Evolutionary conservation across 164 flowering plant species (phyloP), one percentile per base, ranked within the genome.

Genomic region (Annona cherimola): DNA sequence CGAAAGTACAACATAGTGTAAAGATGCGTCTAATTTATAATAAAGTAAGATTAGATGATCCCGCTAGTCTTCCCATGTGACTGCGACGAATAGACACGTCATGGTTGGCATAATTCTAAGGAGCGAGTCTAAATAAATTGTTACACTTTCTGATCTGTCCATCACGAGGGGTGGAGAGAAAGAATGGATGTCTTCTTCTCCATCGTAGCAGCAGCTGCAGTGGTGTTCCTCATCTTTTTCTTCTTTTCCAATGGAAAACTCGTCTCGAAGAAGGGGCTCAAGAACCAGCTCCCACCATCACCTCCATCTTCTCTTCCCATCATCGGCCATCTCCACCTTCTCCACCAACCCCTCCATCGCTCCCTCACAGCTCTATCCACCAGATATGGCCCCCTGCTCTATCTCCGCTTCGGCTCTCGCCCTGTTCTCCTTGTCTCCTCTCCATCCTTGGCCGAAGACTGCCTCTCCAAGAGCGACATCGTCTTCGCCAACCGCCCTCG

Each of bases 401-500:
- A 50, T 66, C 85, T 83, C 63, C 75, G 69, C 2, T 43, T 83
- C 0, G 85, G 85, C 18, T 65, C 76, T 40, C 78, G 77, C 46
- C 69, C 68, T 4, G 81, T 75, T 4, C 74, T 83, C 39, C 71
- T 83, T 5, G 79, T 83, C 41, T 74, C 83, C 45, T 78, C 83
- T 3, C 74, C 82, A 3, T 67, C 80, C 1, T 67, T 69, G 6
- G 77, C 69, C 46, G 76, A 83, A 63, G 83, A 83, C 41, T 83
- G 85, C 77, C 61, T 83, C 72, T 54, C 73, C 68, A 77, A 73
- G 26, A 75, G 80, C 71, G 83, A 83, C 67, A 42, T 76, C 50
- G 8, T 71, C 50, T 83, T 83, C 44, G 83, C 83, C 12, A 80
- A 77, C 74, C 77, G 83, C 2, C 83, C 86, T 11, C 70, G 39